Base-by-base conservation (phyloP, 78 protist genomes). In the Salpingoeca rosetta region DNA sequence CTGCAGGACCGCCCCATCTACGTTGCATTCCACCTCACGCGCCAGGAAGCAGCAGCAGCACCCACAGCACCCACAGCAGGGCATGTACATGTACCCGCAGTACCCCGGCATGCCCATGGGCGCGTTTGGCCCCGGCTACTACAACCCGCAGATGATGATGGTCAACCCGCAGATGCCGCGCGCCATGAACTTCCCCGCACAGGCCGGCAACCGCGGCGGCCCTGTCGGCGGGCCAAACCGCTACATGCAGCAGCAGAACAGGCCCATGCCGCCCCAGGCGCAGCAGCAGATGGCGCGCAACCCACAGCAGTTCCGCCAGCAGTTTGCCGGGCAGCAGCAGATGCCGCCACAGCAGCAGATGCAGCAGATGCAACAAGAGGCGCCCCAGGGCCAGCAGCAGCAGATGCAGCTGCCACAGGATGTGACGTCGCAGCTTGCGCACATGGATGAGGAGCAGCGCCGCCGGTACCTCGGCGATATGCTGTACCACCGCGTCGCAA, bases 21-120 rank as follows among this genome's bases (percentile, higher is more conserved):
- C 95, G 98, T 95, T 35, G 95, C 98, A 31, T 84, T 94, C 0
- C 97, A 96, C 72, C 97, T 94, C 92, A 87, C 94, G 73, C 90
- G 88, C 86, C 98, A 95, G n/a, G 88, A 85, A 81, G 93, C 98
- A 56, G 43, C 91, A 91, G 86, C 91, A 95, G 44, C 96, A 90
- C 65, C 85, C 65, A 51, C 65, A 51, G 65, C 31, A 51, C 31
- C 31, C 17, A 7, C 65, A 51, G 65, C 65, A 84, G 78, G 37
- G 81, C 35, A 41, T 45, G 79, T 1, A 11, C 79, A 84, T 84
- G 86, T 56, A 65, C 84, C 65, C 43, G 28, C 81, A 12, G 43
- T 37, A 37, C 43, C 11, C 41, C 25, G n/a, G 65, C 65, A 7
- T 22, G 65, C 65, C 31, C 65, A 51, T 51, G 65, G 17, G 7